Base-by-base conservation (phyloP, 805 yeast species). In the Metschnikowia picachoensis region DNA sequence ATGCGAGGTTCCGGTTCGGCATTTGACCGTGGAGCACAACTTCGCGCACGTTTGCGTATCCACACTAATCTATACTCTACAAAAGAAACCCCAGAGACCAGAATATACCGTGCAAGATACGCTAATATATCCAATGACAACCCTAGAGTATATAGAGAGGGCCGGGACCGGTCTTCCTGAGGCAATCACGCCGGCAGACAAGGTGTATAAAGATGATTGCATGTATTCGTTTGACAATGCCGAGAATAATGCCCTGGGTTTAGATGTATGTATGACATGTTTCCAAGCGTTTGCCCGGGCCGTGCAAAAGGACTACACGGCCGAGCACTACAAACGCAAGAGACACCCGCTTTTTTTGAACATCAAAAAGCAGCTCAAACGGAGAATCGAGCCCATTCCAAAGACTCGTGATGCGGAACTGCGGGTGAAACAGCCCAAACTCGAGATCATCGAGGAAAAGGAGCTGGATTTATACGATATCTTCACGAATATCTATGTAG, bases 161-260 rank as follows among this genome's bases (percentile, higher is more conserved):
- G 47, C 47, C 17, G 37, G 49, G 11, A 45, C 49, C 2, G 47
- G 49, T n/a, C 48, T 67, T 27, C 62, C 67, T 6, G 20, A 48
- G 27, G 32, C 41, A 4, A 52, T 67, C 27, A 50, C 62, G 2
- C 38, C 58, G 14, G 47, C 54, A 20, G 48, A 62, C 34, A 57
- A 74, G 2, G 79, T 91, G 14, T 83, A 80, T 58, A 91, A 88
- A 60, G 97, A 92, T 67, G 97, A 90, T 54, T 91, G 97, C 61
- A 85, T 86, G 69, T 92, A 79, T 66, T 85, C 91, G 43, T 92
- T 85, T 60, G 92, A 83, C 50, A 80, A 87, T 0, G 78, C 87
- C 33, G 76, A 69, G 43, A 67, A 74, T 42, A 66, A 67, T 10
- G 53, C 48, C 4, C 43, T 61, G 7, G 95, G 95, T 0, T 62